phyloP scores from a whole-genome alignment of 495 filamentous ascomycete genomes.

The Aspergillus conjunctus region DNA sequence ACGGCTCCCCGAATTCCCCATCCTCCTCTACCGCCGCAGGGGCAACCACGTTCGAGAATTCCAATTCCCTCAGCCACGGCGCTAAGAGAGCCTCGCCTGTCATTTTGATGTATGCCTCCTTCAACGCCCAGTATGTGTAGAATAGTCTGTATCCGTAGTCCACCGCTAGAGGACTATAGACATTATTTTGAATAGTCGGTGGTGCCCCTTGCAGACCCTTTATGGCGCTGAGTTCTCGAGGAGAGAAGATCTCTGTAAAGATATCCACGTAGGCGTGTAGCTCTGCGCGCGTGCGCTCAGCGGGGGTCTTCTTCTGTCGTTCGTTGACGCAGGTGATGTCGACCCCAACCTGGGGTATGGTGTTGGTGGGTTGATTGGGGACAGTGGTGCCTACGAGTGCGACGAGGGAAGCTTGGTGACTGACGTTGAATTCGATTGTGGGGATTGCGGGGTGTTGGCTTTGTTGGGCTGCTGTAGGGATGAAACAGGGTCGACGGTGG shows the following conservation, averaged over 20 bases:
- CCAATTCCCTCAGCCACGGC: slow-evolving; percentile 69
- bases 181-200: background rate
- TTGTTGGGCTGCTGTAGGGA: slow-evolving; percentile 35
- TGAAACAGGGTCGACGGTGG: slow-evolving; percentile 64
- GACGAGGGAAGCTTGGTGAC: slow-evolving; percentile 82
- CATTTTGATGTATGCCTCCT: slow-evolving; percentile 94
- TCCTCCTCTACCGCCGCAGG: slow-evolving; percentile 41
- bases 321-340: slow-evolving; percentile 79
- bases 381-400: slow-evolving; percentile 54
- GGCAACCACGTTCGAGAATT: slow-evolving; percentile 65
- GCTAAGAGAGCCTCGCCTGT: slow-evolving; percentile 86
- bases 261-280: slow-evolving; percentile 73
- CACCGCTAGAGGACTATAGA: slow-evolving; percentile 27
- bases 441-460: slow-evolving; percentile 15
- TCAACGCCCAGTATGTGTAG: slow-evolving; percentile 85
- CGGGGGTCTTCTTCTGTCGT: slow-evolving; percentile 46
- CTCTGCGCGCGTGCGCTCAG: slow-evolving; percentile 47
- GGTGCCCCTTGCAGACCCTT: slow-evolving; percentile 38
- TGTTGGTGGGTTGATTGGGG: slow-evolving; percentile 19
- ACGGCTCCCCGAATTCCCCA: slow-evolving; percentile 43
- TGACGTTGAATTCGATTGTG: slow-evolving; percentile 80
- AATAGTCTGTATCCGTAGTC: slow-evolving; percentile 71
- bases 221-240: slow-evolving; percentile 58
- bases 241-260: slow-evolving; percentile 76
- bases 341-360: slow-evolving; percentile 54